Evolutionary conservation across 805 yeast genomes (phyloP).

Genomic region (Kregervanrija pseudodelftensis): DNA sequence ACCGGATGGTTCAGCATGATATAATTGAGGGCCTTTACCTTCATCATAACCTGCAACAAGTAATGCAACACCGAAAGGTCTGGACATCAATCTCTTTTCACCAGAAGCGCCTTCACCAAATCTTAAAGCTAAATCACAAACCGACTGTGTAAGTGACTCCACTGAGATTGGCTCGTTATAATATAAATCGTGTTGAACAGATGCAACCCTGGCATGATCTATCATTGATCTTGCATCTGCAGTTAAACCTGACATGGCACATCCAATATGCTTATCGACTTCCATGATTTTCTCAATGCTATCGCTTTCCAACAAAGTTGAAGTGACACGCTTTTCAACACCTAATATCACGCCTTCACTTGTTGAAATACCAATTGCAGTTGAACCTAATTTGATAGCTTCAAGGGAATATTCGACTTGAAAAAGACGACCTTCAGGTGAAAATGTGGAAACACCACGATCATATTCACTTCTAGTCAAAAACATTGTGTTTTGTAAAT

Average conservation of each 20-base stretch:
- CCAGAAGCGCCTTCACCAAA: constrained; percentile 98
- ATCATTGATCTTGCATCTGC: constrained; percentile 99
- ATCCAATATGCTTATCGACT: constrained; percentile 88
- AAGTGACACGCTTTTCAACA: constrained; percentile 95
- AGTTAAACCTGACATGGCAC: constrained; percentile 98
- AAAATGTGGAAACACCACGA: constrained; percentile 96
- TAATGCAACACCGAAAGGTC: constrained; percentile 98
- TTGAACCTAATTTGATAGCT: constrained; percentile 95
- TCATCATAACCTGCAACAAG: constrained; percentile 91
- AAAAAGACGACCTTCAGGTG: constrained; percentile 97
- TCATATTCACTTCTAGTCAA: constrained; percentile 99
- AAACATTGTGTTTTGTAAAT: constrained; percentile 50
- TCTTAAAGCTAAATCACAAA: constrained; percentile 92
- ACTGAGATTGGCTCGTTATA: constrained; percentile 90
- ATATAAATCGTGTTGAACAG: constrained; percentile 81
- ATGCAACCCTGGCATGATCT: constrained; percentile 91
- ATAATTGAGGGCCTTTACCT: constrained; percentile 91
- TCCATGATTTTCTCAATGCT: constrained; percentile 96
- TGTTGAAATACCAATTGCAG: constrained; percentile 95
- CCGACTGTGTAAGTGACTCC: constrained; percentile 91
- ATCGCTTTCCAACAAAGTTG: constrained; percentile 81
- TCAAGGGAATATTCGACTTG: constrained; percentile 97
- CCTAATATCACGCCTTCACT: constrained; percentile 94
- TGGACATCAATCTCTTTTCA: constrained; percentile 89
- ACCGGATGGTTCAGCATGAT: constrained; percentile 99